Base-by-base conservation (phyloP, 306 rosid species). In the Cucumis hystrix region DNA sequence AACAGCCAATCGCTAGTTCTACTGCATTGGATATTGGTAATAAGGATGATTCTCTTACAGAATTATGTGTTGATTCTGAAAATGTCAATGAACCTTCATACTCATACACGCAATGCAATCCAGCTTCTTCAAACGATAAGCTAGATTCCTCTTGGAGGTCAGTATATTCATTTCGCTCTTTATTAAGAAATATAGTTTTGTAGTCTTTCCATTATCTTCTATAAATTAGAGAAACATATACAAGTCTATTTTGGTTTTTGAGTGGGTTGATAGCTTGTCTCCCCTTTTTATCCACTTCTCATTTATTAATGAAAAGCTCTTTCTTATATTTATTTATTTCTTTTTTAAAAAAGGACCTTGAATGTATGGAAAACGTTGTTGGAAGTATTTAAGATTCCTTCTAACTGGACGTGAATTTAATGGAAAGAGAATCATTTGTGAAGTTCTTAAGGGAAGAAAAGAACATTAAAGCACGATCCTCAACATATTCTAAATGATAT, bases 101-200 rank as follows among this genome's bases (percentile, higher is more conserved):
- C 40, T 10, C 67, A 25, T 62, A 30, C 61, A 79, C 88, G 17
- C 74, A 81, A 60, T 52, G 54, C 73, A 62, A 78, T 16, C 81
- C 77, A 59, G 73, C 84, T 67, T 39, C 74, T 20, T 51, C 86
- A 25, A 78, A 75, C 67, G 18, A 84, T 55, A 83, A 79, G 63
- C 81, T 77, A 15, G 89, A 77, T 83, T 79, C 61, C 84, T 84
- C 86, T 30, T 78, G 74, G 90, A 87, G 91, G 98, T 93, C 57
- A 79, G 86, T 83, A 70, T 57, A 72, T 35, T 57, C 37, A 23
- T 63, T 70, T 16, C 10, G 18, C 5, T 37, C 37, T 60, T 37
- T 76, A 43, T 25, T 65, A 11, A 7, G 4, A 7, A 15, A 7
- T 77, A 21, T 45, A 25, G 15, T 60, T 67, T 40, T 67, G 30